These are phyloP conservation scores for Chrysosporium queenslandicum DNA, from an alignment of 2,329 filamentous ascomycete species.

Conservation along the genomic window DNA sequence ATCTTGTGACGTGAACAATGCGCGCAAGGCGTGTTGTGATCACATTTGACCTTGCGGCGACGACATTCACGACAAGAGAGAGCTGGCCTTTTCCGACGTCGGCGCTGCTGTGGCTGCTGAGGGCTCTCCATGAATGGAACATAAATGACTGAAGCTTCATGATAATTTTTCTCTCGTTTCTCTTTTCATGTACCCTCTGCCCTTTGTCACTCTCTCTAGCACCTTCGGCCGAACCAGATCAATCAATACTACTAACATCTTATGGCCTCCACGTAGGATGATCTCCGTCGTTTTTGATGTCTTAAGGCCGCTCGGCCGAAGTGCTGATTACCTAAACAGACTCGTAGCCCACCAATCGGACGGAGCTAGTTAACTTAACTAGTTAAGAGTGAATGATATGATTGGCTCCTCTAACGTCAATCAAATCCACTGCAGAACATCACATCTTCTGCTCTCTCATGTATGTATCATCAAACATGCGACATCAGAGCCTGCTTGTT, in stretches of 20 bases:
- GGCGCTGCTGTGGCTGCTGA: neutral
- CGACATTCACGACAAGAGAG: conserved; percentile 5
- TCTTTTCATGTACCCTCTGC: neutral
- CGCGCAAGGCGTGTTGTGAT: conserved; percentile 5
- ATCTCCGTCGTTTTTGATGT: too few species aligned
- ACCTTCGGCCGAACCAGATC: neutral
- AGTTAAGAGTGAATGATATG: too few species aligned
- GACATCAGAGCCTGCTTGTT: too few species aligned
- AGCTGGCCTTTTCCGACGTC: conserved; percentile 1
- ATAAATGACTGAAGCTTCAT: neutral
- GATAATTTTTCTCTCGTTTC: neutral
- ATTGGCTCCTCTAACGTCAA: too few species aligned
- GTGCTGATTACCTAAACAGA: neutral
- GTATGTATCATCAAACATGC: too few species aligned
- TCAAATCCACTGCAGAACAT: too few species aligned
- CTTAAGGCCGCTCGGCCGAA: neutral
- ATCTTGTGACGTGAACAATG: conserved; percentile 1
- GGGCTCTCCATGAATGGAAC: conserved; percentile 3
- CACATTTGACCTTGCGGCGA: conserved; percentile 10
- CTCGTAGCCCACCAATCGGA: too few species aligned
- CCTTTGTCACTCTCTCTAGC: neutral
- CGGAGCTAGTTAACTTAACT: too few species aligned
- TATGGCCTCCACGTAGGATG: too few species aligned
- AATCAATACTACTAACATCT: too few species aligned
- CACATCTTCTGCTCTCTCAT: too few species aligned